Percentiles rank a stretch among this genome's conserved stretches.
phyloP scores from a whole-genome alignment of 768 basidiomycete species.

The Kwoniella pini region DNA sequence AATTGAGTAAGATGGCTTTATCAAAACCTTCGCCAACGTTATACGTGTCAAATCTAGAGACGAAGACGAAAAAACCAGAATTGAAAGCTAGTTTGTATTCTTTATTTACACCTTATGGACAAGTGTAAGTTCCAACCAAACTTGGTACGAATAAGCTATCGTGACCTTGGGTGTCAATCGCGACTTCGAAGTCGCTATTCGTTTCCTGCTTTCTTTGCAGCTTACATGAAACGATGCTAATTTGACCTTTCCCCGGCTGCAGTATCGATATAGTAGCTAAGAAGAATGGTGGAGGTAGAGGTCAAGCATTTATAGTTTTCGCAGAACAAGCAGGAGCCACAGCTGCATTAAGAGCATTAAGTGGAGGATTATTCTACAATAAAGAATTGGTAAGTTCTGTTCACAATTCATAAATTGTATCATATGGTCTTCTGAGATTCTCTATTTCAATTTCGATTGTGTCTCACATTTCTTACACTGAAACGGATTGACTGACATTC shows the following conservation, averaged over 20 bases:
- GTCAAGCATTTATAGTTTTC: conserved; percentile 96
- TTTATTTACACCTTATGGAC: conserved; percentile 90
- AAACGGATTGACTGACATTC: background rate
- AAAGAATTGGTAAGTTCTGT: conserved; percentile 74
- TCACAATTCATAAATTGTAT: too few relatives aligned
- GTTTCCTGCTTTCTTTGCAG: too few relatives aligned
- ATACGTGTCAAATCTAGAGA: conserved; percentile 90
- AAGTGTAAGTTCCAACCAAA: conserved; percentile 58
- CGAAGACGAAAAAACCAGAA: conserved; percentile 87
- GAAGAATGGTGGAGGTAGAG: conserved; percentile 80
- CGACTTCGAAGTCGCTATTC: too few relatives aligned
- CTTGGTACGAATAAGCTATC: too few relatives aligned
- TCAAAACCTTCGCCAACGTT: conserved; percentile 73
- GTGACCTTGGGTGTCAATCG: too few relatives aligned
- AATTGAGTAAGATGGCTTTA: conserved; percentile 33
- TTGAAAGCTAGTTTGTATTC: conserved; percentile 76
- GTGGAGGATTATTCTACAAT: conserved; percentile 90
- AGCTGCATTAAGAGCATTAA: conserved; percentile 85
- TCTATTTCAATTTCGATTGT: too few relatives aligned
- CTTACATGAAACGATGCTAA: too few relatives aligned
- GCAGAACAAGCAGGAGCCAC: conserved; percentile 87
- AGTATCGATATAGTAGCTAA: conserved; percentile 85
- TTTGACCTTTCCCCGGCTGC: too few relatives aligned
- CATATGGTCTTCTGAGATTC: too few relatives aligned
- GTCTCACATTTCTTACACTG: too few relatives aligned